Percentiles rank a stretch among this genome's conserved stretches.
Evolutionary conservation across 2,329 filamentous ascomycete genomes (phyloP).

Genomic region (Aspergillus sp.): DNA sequence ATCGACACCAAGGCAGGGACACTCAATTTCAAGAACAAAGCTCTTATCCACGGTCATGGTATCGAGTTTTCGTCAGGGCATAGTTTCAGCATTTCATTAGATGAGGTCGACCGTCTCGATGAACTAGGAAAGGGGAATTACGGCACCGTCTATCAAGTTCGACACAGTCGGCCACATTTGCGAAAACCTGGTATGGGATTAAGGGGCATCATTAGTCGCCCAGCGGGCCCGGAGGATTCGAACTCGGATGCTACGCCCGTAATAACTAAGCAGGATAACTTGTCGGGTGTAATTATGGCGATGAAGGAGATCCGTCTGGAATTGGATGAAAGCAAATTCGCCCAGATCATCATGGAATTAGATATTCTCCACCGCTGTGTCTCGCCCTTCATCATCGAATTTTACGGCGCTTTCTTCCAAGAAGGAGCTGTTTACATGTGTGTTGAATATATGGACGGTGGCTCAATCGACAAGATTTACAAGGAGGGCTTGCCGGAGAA

Average conservation of each 20-base stretch:
- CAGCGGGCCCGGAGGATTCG: constrained; percentile 15
- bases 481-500: constrained; percentile 82
- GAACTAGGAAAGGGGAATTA: constrained; percentile 98
- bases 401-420: constrained; percentile 98
- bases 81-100: constrained; percentile 88
- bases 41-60: constrained; percentile 79
- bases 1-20: constrained; percentile 90
- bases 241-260: constrained; percentile 8
- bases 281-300: constrained; percentile 77
- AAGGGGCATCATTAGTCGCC: constrained; percentile 52
- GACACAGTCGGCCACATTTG: constrained; percentile 69
- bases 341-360: constrained; percentile 94
- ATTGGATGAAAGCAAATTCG: constrained; percentile 93
- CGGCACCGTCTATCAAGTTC: constrained; percentile 94
- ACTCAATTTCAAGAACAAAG: constrained; percentile 88
- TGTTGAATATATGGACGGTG: constrained; percentile 98
- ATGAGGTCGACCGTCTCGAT: constrained; percentile 88
- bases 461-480: constrained; percentile 95
- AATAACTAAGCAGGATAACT: constrained; percentile 17
- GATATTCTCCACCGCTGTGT: constrained; percentile 93
- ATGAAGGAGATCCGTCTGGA: constrained; percentile 99
- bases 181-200: constrained; percentile 57
- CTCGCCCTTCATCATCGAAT: constrained; percentile 96
- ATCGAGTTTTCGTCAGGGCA: constrained; percentile 89
- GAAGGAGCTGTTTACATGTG: constrained; percentile 99